Percentiles rank a stretch among this genome's conserved stretches.
Conservation (phyloP, 805 yeast genomes). For the Zygosaccharomyces gambellarensis region DNA sequence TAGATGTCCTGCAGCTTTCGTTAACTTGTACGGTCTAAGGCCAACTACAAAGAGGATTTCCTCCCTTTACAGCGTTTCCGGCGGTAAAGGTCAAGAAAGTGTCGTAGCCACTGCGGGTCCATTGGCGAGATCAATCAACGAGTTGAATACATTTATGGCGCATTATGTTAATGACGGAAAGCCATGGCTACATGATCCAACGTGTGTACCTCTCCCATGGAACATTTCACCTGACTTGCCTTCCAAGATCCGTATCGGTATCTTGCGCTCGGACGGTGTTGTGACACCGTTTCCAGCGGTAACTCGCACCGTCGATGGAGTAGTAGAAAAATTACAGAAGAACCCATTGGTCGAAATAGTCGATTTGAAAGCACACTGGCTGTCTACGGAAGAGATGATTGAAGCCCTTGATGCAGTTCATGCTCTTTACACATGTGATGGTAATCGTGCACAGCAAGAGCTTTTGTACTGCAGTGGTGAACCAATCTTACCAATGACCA, state of each 20-base stretch:
- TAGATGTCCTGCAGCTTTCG: conserved; percentile 62
- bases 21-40: conserved; percentile 58
- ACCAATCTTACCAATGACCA: conserved; percentile 59
- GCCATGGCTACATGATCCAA: conserved; percentile 53
- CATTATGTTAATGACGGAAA: conserved; percentile 54
- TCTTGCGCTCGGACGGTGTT: conserved; percentile 58
- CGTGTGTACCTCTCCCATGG: conserved; percentile 39
- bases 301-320: conserved; percentile 48
- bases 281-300: conserved; percentile 68
- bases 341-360: conserved; percentile 56
- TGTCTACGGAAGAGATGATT: conserved; percentile 22
- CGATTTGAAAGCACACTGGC: conserved; percentile 30
- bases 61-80: conserved; percentile 40
- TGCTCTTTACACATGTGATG: conserved; percentile 58
- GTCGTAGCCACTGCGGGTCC: conserved; percentile 68
- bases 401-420: conserved; percentile 12
- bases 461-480: conserved; percentile 60
- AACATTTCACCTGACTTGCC: conserved; percentile 25
- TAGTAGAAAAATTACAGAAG: conserved; percentile 48
- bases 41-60: conserved; percentile 56
- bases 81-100: conserved; percentile 60
- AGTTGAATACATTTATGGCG: conserved; percentile 65
- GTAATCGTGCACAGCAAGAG: conserved; percentile 53
- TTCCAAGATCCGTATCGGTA: conserved; percentile 53
- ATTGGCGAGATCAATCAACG: conserved; percentile 57